Evolutionary conservation across 768 basidiomycete genomes (phyloP), one percentile per base, ranked within the genome.

Genomic region (Ephemerocybe angulata): DNA sequence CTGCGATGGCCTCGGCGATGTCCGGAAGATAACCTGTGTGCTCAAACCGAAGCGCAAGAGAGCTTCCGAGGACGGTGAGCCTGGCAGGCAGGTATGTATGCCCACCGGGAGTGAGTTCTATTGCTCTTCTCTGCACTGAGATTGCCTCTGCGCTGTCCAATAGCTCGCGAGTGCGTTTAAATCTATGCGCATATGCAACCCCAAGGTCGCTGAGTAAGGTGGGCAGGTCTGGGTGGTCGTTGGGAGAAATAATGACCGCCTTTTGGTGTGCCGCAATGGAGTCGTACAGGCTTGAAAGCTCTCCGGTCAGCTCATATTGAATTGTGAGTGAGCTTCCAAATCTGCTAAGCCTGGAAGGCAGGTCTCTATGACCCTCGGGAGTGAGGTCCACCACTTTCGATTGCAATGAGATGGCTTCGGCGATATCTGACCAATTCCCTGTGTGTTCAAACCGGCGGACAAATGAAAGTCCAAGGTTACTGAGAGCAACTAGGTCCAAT

Each of bases 81-180:
- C 33, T 8, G 17, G 8, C 55, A 29, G 57, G 52, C 31, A 54
- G 27, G 54, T 37, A 33, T 17, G 56, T 35, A 42, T 60, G 54
- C 8, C 55, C 54, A 6, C 61, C 55, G 6, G 64, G 63, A 33
- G 65, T 66, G 35, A 57, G 60, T 2, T 56, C 54, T 22, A 64
- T 63, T 1, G 50, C 62, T 33, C 64, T 61, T 62, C 59, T 21
- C 58, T 57, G 35, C 60, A 52, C 52, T 8, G 37, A 22, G 37
- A 70, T 61, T 2, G 61, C 56, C 30, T 67, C n/a, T 5, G 17
- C 6, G 11, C n/a, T 30, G 33, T 35, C 31, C 15, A n/a, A 21
- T 7, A 50, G 30, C 15, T 47, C 46, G 12, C 46, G 19, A 24
- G 29, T 47, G 21, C 21, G 46, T 29, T 47, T 17, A 35, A 35